Conservation (phyloP, 1,139 yeast genomes). For the Citeromyces hawaiiensis region DNA sequence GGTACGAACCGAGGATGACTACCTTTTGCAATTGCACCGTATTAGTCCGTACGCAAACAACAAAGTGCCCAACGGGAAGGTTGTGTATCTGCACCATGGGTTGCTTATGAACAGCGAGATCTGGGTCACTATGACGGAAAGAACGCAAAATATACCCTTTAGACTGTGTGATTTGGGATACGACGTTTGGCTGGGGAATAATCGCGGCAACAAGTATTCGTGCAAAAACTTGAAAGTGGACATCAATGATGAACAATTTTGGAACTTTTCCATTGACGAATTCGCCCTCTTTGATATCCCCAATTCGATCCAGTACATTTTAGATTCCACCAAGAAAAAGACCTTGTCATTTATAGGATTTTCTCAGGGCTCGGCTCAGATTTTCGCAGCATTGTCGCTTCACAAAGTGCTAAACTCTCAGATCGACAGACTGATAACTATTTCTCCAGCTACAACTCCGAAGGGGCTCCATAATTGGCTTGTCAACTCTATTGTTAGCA, state of each 20-base stretch:
- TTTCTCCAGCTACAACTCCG: conserved; percentile 91
- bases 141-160: conserved; percentile 59
- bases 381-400: conserved; percentile 69
- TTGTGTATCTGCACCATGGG: conserved; percentile 83
- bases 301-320: conserved; percentile 51
- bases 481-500: conserved; percentile 63
- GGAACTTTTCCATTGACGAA: conserved; percentile 83
- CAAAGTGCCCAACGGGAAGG: conserved; percentile 19
- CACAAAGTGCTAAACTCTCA: conserved; percentile 56
- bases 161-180: conserved; percentile 66
- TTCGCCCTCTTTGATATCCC: conserved; percentile 80
- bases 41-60: conserved; percentile 15
- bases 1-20: conserved; percentile 16
- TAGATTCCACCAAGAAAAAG: conserved; percentile 23
- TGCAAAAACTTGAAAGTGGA: conserved; percentile 14
- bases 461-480: conserved; percentile 67
- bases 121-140: conserved; percentile 66
- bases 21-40: conserved; percentile 16
- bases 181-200: conserved; percentile 90
- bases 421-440: conserved; percentile 46
- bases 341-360: conserved; percentile 64
- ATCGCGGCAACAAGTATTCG: conserved; percentile 82
- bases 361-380: conserved; percentile 88
- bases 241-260: conserved; percentile 39
- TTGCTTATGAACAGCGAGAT: conserved; percentile 82